These are phyloP conservation scores for Pezicula carpinea DNA, from an alignment of 2,329 filamentous ascomycete species.

Conservation along the genomic window DNA sequence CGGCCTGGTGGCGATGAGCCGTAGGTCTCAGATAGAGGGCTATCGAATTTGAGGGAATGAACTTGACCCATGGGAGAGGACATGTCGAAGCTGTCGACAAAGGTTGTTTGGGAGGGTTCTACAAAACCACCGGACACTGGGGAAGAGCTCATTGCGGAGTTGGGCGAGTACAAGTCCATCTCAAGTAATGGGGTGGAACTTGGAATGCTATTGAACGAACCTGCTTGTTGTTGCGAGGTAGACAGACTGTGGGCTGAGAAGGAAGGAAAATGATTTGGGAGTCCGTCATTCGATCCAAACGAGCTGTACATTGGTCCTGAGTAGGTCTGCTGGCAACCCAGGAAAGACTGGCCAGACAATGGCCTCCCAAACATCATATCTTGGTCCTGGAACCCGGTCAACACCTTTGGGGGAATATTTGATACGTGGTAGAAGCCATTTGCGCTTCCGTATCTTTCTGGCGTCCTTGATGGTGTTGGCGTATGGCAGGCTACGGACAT, in stretches of 20 bases:
- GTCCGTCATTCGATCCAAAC: conserved; percentile 1
- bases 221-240: neutral
- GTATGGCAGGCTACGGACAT: conserved; percentile 3
- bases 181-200: conserved; percentile 13
- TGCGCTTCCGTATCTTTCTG: conserved; percentile 5
- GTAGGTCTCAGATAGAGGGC: neutral
- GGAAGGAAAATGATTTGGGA: conserved; percentile 3
- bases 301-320: neutral
- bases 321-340: neutral
- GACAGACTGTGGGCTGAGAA: neutral
- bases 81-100: conserved; percentile 15
- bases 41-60: conserved; percentile 11
- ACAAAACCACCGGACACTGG: conserved; percentile 17
- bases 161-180: conserved; percentile 15
- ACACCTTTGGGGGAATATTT: conserved; percentile 11
- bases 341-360: neutral
- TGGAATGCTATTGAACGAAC: conserved; percentile 10
- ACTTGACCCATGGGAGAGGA: conserved; percentile 11
- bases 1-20: neutral
- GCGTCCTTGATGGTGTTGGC: conserved; percentile 6
- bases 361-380: conserved; percentile 3
- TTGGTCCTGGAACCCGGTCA: conserved; percentile 8
- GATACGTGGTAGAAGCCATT: conserved; percentile 12
- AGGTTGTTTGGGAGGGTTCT: conserved; percentile 22
- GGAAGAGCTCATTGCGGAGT: conserved; percentile 12